Evolutionary conservation across 2,329 filamentous ascomycete species (phyloP).

Genomic region (Camptophora hylomeconis): DNA sequence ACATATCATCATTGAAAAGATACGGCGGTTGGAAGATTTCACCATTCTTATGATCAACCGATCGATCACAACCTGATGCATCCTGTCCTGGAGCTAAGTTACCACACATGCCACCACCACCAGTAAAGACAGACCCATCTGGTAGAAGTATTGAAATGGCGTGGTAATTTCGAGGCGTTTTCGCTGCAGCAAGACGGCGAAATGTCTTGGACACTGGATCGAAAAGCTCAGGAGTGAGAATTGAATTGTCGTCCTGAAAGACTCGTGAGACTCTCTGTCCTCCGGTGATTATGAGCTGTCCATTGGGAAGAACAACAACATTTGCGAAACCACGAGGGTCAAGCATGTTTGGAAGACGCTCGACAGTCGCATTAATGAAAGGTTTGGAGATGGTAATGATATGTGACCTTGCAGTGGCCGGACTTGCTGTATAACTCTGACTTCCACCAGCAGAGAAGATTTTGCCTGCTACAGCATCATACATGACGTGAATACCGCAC

Average conservation of each 20-base stretch:
- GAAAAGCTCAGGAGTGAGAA: slow-evolving; percentile 35
- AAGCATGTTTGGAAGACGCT: slow-evolving; percentile 24
- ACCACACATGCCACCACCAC: slow-evolving; percentile 43
- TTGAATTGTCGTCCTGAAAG: slow-evolving; percentile 33
- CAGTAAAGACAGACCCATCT: slow-evolving; percentile 38
- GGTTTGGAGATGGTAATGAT: slow-evolving; percentile 35
- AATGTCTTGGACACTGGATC: slow-evolving; percentile 31
- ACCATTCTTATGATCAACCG: slow-evolving; percentile 39
- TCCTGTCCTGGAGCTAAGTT: too few species aligned
- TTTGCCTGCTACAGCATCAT: slow-evolving; percentile 40
- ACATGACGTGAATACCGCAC: slow-evolving; percentile 46
- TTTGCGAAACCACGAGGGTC: slow-evolving; percentile 32
- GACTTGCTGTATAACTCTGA: slow-evolving; percentile 31
- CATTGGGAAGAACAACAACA: slow-evolving; percentile 37
- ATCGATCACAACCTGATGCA: too few species aligned
- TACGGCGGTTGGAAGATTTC: slow-evolving; percentile 46
- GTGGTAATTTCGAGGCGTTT: slow-evolving; percentile 38
- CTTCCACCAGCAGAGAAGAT: slow-evolving; percentile 42
- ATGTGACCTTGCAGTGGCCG: slow-evolving; percentile 33
- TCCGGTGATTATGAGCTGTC: slow-evolving; percentile 35
- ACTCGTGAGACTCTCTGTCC: slow-evolving; percentile 31
- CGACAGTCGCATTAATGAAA: slow-evolving; percentile 18
- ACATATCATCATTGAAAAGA: slow-evolving; percentile 35
- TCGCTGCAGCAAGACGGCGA: slow-evolving; percentile 24
- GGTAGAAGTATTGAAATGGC: slow-evolving; percentile 36